A percentile compares a stretch with the other conserved stretches of the same genome.
Conservation (phyloP, 345 rosid species). For the Atalantia buxifolia region DNA sequence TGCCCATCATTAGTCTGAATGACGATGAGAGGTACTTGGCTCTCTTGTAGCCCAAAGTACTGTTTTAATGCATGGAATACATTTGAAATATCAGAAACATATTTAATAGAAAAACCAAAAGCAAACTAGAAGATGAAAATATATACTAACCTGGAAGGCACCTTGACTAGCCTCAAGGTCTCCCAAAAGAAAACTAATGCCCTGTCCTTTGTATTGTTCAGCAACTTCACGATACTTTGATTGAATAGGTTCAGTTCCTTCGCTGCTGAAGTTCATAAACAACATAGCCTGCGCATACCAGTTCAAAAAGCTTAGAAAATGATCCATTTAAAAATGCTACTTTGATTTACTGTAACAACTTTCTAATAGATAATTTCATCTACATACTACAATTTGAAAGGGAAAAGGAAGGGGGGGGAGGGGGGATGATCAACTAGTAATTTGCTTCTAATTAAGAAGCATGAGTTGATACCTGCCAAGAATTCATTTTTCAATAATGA, state of each 20-base stretch:
- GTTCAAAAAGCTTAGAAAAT: neutral
- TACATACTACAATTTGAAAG: neutral
- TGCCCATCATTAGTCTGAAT: conserved; percentile 63
- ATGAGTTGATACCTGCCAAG: neutral
- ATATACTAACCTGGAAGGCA: conserved; percentile 71
- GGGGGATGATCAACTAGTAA: neutral
- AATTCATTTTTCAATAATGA: neutral
- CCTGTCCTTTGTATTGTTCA: conserved; percentile 65
- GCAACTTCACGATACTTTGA: conserved; percentile 73
- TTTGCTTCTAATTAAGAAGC: neutral
- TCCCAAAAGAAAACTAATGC: conserved; percentile 73
- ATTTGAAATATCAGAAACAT: neutral
- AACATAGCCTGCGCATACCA: conserved; percentile 67
- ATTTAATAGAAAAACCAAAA: conserved; percentile 3
- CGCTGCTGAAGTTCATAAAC: conserved; percentile 63
- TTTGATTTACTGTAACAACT: neutral
- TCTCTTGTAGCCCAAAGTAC: conserved; percentile 88
- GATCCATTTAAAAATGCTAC: neutral
- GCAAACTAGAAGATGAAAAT: neutral
- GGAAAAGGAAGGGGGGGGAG: neutral
- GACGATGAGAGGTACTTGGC: conserved; percentile 79
- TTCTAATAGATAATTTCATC: neutral
- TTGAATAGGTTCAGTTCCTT: conserved; percentile 53
- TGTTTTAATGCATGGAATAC: conserved; percentile 32
- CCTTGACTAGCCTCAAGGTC: conserved; percentile 83